These are phyloP conservation scores for Malassezia vespertilionis DNA, from an alignment of 1,284 basidiomycete genomes.

Conservation along the genomic window DNA sequence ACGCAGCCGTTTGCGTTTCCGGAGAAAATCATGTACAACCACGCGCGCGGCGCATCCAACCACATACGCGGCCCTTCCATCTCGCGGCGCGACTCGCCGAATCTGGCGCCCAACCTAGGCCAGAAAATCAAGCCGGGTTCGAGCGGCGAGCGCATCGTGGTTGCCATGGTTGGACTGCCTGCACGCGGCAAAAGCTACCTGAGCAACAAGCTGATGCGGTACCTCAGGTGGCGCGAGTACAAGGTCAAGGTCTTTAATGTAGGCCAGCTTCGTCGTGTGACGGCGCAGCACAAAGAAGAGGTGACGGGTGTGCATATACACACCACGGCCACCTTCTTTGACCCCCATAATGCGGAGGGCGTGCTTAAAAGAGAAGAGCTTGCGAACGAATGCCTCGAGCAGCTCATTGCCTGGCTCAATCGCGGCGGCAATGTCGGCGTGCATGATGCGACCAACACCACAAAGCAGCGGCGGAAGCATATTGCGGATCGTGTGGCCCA, in stretches of 20 bases:
- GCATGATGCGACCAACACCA: conserved; percentile 93
- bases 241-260: conserved; percentile 98
- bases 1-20: conserved; percentile 5
- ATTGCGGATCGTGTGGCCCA: conserved; percentile 67
- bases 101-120: conserved; percentile 27
- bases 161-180: conserved; percentile 69
- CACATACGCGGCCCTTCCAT: no score
- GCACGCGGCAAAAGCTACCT: conserved; percentile 46
- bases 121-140: conserved; percentile 79
- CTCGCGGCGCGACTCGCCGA: not conserved
- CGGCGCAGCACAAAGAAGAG: conserved; percentile 59
- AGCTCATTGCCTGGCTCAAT: conserved; percentile 87
- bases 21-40: not conserved
- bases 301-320: conserved; percentile 73
- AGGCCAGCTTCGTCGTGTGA: conserved; percentile 79
- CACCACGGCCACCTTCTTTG: conserved; percentile 85
- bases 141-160: conserved; percentile 95
- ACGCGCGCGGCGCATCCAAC: conserved; percentile 8
- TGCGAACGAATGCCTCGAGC: conserved; percentile 83
- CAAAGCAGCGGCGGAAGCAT: conserved; percentile 63
- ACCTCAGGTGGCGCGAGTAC: conserved; percentile 76
- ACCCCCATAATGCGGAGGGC: conserved; percentile 70
- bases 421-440: conserved; percentile 89
- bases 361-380: conserved; percentile 68
- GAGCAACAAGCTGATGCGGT: conserved; percentile 46